Base-by-base conservation (phyloP, 805 yeast species). In the Saturnispora zaruensis region DNA sequence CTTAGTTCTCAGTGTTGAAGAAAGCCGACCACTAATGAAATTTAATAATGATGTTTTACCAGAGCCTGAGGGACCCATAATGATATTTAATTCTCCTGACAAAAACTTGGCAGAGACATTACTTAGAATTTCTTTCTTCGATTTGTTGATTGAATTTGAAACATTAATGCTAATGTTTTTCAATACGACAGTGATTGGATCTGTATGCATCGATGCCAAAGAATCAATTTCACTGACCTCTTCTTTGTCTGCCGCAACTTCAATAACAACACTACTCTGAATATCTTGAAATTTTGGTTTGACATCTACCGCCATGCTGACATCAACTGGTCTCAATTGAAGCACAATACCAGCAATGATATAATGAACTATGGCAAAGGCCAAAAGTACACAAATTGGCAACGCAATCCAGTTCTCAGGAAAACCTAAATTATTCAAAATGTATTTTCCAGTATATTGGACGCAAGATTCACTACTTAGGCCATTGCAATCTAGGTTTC, bases 21-120 rank as follows among this genome's bases (percentile, higher is more conserved):
- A 65, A 8, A 81, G 61, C 47, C 93, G 70, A 21, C 81, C 79
- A 20, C 93, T 80, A 18, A 84, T 66, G 34, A 74, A 65, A 59
- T 82, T 84, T 54, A 84, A 65, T 41, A 85, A 61, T 0, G 90
- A 78, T 0, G 88, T 80, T 59, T 84, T 84, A 8, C 91, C 93
- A 0, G 85, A 79, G 0, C 91, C 91, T 1, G 89, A 83, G 0
- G 91, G 90, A 0, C 93, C 93, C 81, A 84, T 77, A 41, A 84
- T 82, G 4, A 82, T 87, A 59, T 82, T 84, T 8, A 85, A 68
- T 40, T 76, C 70, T 14, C 82, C 79, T 2, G 81, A 72, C 26
- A 66, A 64, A 58, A 83, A 81, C 6, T 57, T 53, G 0, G 84
- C 87, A 48, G 69, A 63, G 13, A 85, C 67, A 16, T 71, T 62